A percentile compares a stretch with the other conserved stretches of the same genome.
These are phyloP conservation scores for Suillus ampliporus DNA, from an alignment of 768 basidiomycete species.

Conservation along the genomic window DNA sequence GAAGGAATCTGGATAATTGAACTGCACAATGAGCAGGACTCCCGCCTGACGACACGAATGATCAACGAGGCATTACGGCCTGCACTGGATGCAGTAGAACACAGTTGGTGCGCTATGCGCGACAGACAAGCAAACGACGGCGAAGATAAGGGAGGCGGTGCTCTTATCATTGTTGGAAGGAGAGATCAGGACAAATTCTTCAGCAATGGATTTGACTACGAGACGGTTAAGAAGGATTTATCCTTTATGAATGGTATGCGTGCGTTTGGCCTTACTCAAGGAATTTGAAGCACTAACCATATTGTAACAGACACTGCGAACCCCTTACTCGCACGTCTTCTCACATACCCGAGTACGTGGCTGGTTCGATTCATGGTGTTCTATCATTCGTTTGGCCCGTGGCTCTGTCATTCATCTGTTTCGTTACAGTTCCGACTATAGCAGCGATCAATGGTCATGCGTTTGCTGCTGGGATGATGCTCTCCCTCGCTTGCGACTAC, in stretches of 20 bases:
- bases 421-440: conserved; percentile 69
- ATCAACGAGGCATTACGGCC: conserved; percentile 67
- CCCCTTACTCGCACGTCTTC: conserved; percentile 68
- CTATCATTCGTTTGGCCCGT: neutral
- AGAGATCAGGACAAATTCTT: conserved; percentile 86
- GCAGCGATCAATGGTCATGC: conserved; percentile 86
- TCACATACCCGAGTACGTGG: conserved; percentile 76
- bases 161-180: conserved; percentile 78
- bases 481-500: conserved; percentile 86
- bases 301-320: conserved; percentile 66
- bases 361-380: neutral
- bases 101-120: conserved; percentile 65
- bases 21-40: conserved; percentile 79
- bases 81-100: conserved; percentile 74
- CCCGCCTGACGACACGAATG: conserved; percentile 63
- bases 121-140: conserved; percentile 43
- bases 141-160: conserved; percentile 59
- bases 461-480: conserved; percentile 83
- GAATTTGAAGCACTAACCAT: conserved; percentile 3
- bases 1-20: conserved; percentile 76
- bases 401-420: conserved; percentile 6
- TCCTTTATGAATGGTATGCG: conserved; percentile 69
- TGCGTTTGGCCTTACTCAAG: conserved; percentile 6
- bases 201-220: conserved; percentile 81
- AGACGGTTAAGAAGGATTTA: conserved; percentile 53